phyloP scores from a whole-genome alignment of 768 basidiomycete genomes.

The Suillus sp. region DNA sequence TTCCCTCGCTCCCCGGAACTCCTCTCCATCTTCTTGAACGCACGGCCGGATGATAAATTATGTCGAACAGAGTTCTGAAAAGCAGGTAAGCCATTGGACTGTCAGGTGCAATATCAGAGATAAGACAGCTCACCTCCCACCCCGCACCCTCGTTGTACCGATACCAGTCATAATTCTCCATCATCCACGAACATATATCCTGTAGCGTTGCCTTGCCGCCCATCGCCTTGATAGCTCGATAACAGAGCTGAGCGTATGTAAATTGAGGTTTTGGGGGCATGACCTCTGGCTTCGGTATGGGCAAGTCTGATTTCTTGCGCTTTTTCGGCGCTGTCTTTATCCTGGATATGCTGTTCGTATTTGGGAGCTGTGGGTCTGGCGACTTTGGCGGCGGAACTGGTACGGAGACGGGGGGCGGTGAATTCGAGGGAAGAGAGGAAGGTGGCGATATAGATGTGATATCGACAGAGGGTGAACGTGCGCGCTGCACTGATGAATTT shows the following conservation, averaged over 20 bases:
- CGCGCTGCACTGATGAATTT: constrained; percentile 63
- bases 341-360: constrained; percentile 61
- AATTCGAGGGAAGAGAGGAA: constrained; percentile 76
- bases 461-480: constrained; percentile 80
- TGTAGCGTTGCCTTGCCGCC: constrained; percentile 88
- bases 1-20: constrained; percentile 86
- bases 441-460: constrained; percentile 82
- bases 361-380: constrained; percentile 57
- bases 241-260: constrained; percentile 92
- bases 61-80: constrained; percentile 91
- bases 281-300: constrained; percentile 62
- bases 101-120: neutral
- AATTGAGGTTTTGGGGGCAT: constrained; percentile 88
- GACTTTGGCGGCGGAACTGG: constrained; percentile 49
- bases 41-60: constrained; percentile 89
- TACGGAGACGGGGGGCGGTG: constrained; percentile 59
- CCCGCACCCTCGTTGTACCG: constrained; percentile 76
- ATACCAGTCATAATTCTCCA: constrained; percentile 88
- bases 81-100: constrained; percentile 6
- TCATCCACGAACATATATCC: constrained; percentile 92
- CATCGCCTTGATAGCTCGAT: constrained; percentile 80
- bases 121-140: constrained; percentile 75
- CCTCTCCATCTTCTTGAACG: constrained; percentile 89
- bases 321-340: constrained; percentile 58
- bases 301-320: constrained; percentile 60